These are phyloP conservation scores for Penicillium subrubescens DNA, from an alignment of 495 filamentous ascomycete genomes.

Conservation along the genomic window DNA sequence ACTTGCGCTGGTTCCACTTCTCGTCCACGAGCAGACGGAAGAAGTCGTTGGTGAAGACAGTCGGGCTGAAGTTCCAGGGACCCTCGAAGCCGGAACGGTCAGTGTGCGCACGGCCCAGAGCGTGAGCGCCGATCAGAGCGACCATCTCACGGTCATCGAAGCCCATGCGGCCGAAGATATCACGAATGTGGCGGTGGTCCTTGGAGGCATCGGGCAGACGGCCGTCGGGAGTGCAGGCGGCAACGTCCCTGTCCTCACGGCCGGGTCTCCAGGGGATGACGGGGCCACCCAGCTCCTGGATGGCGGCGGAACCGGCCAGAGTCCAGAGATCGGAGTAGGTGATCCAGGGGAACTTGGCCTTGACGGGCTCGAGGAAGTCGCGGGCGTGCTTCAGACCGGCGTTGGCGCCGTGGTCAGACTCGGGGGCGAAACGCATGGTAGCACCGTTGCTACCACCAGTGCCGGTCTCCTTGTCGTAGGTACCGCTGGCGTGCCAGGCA, in stretches of 20 bases:
- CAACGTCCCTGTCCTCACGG: slow-evolving; percentile 77
- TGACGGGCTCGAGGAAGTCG: slow-evolving; percentile 89
- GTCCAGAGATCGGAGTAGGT: slow-evolving; percentile 96
- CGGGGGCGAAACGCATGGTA: slow-evolving; percentile 95
- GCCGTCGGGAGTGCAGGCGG: slow-evolving; percentile 90
- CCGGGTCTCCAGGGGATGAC: slow-evolving; percentile 88
- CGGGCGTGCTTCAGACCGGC: slow-evolving; percentile 86
- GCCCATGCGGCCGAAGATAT: slow-evolving; percentile 96
- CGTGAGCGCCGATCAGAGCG: slow-evolving; percentile 86
- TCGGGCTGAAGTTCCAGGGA: slow-evolving; percentile 96
- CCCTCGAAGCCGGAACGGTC: slow-evolving; percentile 88
- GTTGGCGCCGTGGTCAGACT: slow-evolving; percentile 91
- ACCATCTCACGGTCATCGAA: slow-evolving; percentile 98
- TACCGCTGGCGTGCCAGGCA: slow-evolving; percentile 86
- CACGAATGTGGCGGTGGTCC: slow-evolving; percentile 79
- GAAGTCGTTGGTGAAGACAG: slow-evolving; percentile 92
- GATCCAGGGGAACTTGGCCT: slow-evolving; percentile 93
- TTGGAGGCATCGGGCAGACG: slow-evolving; percentile 89
- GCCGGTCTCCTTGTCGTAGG: slow-evolving; percentile 84
- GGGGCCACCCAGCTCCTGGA: slow-evolving; percentile 96
- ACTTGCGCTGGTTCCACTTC: slow-evolving; percentile 93
- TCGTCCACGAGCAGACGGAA: slow-evolving; percentile 84
- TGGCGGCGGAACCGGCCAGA: slow-evolving; percentile 77
- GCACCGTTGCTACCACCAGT: slow-evolving; percentile 96
- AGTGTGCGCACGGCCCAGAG: slow-evolving; percentile 88